These are phyloP conservation scores for Malassezia globosa DNA, from an alignment of 1,284 basidiomycete species.

Conservation along the genomic window DNA sequence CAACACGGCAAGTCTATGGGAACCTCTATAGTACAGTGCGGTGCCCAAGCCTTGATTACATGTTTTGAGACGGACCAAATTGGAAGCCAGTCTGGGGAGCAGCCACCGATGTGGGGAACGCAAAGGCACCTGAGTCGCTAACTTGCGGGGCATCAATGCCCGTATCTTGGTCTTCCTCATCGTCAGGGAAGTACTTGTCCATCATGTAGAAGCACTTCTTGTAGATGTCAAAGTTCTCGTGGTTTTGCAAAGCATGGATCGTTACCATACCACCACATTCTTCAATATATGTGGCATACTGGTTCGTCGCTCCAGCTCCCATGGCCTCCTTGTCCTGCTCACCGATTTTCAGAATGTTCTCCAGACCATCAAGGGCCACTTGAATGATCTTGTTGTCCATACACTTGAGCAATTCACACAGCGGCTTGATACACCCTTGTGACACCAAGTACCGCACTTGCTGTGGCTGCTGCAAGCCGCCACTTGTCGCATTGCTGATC, in stretches of 20 bases:
- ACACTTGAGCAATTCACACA: conserved; percentile 87
- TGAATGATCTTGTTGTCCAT: conserved; percentile 99
- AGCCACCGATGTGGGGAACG: conserved; percentile 53
- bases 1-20: background rate
- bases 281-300: conserved; percentile 88
- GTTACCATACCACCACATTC: conserved; percentile 89
- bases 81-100: conserved; percentile 43
- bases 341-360: conserved; percentile 97
- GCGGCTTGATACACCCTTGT: conserved; percentile 95
- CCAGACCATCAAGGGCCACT: conserved; percentile 87
- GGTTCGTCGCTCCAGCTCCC: conserved; percentile 74
- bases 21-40: conserved; percentile 15
- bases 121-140: conserved; percentile 72
- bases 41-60: conserved; percentile 25
- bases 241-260: conserved; percentile 97
- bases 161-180: conserved; percentile 53
- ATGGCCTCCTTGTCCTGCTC: conserved; percentile 82
- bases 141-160: conserved; percentile 69
- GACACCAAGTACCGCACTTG: conserved; percentile 97
- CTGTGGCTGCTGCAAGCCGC: conserved; percentile 86
- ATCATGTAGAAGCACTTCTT: conserved; percentile 97
- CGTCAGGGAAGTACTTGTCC: conserved; percentile 48
- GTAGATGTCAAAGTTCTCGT: conserved; percentile 97
- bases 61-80: conserved; percentile 31
- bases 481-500: conserved; percentile 96